Conservation (phyloP, 768 basidiomycete species). For the Strobilomyces confusus region DNA sequence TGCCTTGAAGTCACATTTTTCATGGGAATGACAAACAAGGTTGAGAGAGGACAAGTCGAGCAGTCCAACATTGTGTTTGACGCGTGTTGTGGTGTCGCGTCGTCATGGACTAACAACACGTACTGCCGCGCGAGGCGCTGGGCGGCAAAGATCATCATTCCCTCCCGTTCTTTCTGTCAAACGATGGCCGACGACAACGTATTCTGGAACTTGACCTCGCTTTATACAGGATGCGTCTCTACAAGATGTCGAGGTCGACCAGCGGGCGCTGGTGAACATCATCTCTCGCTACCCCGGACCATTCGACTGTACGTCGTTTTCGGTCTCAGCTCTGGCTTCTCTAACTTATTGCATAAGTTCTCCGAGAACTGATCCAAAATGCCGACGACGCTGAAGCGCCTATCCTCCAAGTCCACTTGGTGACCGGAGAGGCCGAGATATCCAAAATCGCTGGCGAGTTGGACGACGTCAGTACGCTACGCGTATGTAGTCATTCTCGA, state of each 20-base stretch:
- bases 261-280: slow-evolving; percentile 13
- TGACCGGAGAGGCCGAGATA: slow-evolving; percentile 18
- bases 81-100: not conserved
- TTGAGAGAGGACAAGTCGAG: not conserved
- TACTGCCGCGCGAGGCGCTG: not conserved
- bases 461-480: not conserved
- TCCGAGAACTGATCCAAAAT: slow-evolving; percentile 55
- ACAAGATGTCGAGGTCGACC: slow-evolving; percentile 17
- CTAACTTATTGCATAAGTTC: slow-evolving; percentile 28
- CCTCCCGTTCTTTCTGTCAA: not conserved
- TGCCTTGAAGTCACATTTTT: no score
- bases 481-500: not conserved
- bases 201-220: no score
- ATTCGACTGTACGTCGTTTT: slow-evolving; percentile 4
- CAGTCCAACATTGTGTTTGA: not conserved
- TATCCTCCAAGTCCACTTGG: slow-evolving; percentile 35
- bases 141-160: not conserved
- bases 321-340: not conserved
- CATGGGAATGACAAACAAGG: no score
- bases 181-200: slow-evolving; percentile 1
- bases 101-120: slow-evolving; percentile 7
- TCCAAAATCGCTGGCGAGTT: not conserved
- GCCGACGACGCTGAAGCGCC: slow-evolving; percentile 46
- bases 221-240: not conserved
- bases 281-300: slow-evolving; percentile 17